phyloP scores from a whole-genome alignment of 1,284 basidiomycete genomes.

The Trametes versicolor region DNA sequence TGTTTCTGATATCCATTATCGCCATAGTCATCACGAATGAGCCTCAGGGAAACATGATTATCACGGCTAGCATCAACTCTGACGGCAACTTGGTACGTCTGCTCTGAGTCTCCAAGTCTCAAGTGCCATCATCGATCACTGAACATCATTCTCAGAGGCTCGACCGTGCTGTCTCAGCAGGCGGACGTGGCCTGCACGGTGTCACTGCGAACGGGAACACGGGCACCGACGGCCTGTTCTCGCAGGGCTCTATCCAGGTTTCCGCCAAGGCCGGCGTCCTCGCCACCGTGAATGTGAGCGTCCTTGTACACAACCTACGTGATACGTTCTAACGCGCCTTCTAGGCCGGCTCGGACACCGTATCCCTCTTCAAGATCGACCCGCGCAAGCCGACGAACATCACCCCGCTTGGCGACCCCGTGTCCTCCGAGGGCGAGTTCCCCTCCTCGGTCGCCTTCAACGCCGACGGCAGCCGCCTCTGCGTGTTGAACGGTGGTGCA shows the following conservation, averaged over 20 bases:
- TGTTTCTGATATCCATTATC: neutral
- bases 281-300: conserved; percentile 55
- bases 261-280: conserved; percentile 51
- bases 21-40: conserved; percentile 37
- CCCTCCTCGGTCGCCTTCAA: conserved; percentile 58
- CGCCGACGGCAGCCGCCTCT: conserved; percentile 50
- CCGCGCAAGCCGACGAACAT: conserved; percentile 52
- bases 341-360: conserved; percentile 58
- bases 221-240: conserved; percentile 57
- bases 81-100: conserved; percentile 34
- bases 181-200: conserved; percentile 54
- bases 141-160: conserved; percentile 23
- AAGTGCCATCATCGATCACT: neutral
- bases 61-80: conserved; percentile 31
- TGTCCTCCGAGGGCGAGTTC: conserved; percentile 57
- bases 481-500: conserved; percentile 57
- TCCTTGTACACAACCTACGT: neutral
- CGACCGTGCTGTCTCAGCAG: conserved; percentile 44
- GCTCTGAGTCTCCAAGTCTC: neutral
- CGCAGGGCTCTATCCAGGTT: conserved; percentile 56
- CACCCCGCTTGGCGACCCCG: conserved; percentile 52
- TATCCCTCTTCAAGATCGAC: conserved; percentile 57
- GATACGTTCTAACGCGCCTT: neutral
- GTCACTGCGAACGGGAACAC: conserved; percentile 34
- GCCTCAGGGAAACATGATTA: conserved; percentile 36